Base-by-base conservation (phyloP, 495 filamentous ascomycete species). In the Hypoxylon cercidicola region DNA sequence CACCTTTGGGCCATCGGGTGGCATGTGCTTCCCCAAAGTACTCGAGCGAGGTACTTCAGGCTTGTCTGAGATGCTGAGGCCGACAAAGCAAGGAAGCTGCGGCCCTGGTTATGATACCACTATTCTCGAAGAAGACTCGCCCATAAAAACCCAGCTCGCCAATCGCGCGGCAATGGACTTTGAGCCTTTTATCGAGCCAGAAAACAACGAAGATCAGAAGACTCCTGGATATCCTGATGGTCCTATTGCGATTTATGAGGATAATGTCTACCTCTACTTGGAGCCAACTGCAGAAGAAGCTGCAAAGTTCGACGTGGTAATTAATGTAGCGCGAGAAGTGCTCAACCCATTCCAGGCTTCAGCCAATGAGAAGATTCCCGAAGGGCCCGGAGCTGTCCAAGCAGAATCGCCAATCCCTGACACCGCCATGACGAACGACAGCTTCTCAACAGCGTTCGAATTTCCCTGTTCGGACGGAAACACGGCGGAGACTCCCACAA, bases 271-370 rank as follows among this genome's bases (percentile, higher is more conserved):
- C 68, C 81, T 99, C 0, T 99, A 96, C 62, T 77, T 96, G 39
- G 95, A 99, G 74, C 95, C 95, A 3, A 93, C 89, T 4, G 86
- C 86, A 0, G 88, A 94, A 49, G 91, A 97, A 71, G 94, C 94
- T 2, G 79, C 88, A 10, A 79, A 89, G 46, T 99, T 96, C 68
- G 95, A 98, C 72, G 89, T 97, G 3, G 87, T 99, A 32, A 86
- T 99, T 51, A 99, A 99, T 69, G 95, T 99, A 19, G 95, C 95
- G 1, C 91, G 92, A 66, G 95, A 99, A 77, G 95, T 99, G 3
- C 79, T 81, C 43, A 99, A 97, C 70, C 95, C 95, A 1, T 96
- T 98, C 73, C 80, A 82, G 55, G 64, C 69, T 23, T 23, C 48
- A 20, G 64, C 66, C 21, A 82, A 79, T 28, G 59, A 49, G 55